Base-by-base conservation (phyloP, 148 eudicot species). In the Hydrangea macrophylla region DNA sequence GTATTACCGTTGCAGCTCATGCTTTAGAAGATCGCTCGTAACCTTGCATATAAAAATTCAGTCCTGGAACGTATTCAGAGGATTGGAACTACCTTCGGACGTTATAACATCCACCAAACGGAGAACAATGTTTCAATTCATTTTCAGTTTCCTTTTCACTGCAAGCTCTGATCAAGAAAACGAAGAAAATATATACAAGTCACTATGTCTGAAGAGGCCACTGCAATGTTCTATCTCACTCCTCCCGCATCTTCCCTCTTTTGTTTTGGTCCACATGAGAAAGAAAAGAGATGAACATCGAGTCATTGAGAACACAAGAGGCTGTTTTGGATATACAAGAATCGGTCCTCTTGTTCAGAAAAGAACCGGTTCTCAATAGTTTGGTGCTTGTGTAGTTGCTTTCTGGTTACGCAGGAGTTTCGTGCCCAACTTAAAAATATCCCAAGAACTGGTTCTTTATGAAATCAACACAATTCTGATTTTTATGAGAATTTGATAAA, bases 111-210 rank as follows among this genome's bases (percentile, higher is more conserved):
- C 58, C 8, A 25, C 39, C 31, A 20, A 31, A 44, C 8, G 25
- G 35, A 51, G 42, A 65, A 20, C 40, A 30, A 32, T 30, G 58
- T 57, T 50, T 27, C 30, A 50, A 48, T 65, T 50, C 37, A n/a
- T 28, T 26, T 6, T 30, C 57, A 9, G 58, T 11, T 12, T 32
- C 44, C 42, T 30, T 65, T 51, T 44, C 6, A 13, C 60, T 57
- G 22, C 40, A 58, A 31, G 53, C 22, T 17, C 23, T 17, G 53
- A 7, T 18, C 53, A 15, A 48, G n/a, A 48, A 11, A 0, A 15
- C 5, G 0, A 42, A 12, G 1, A 42, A 1, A 48, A 3, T 48
- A 15, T 48, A 11, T 0, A 42, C 15, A 11, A 48, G 22, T 48
- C 23, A 48, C 23, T 18, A 0, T 18, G 15, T 48, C n/a, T 6